Evolutionary conservation across 73 alveolate species (phyloP).

Genomic region (Paraurostyla sp.): DNA sequence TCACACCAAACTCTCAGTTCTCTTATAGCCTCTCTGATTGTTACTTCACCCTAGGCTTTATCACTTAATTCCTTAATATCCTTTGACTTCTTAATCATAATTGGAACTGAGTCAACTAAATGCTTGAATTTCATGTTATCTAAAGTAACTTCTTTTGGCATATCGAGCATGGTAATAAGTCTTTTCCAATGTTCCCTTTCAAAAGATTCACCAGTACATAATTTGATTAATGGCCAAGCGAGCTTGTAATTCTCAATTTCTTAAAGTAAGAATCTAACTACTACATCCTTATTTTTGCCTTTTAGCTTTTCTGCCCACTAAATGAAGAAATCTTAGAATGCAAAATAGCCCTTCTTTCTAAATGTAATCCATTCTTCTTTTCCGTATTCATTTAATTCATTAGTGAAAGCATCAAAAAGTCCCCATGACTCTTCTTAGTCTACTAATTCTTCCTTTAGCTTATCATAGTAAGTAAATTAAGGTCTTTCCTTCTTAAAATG

Average conservation of each 20-base stretch:
- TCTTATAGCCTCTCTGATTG: constrained; percentile 97
- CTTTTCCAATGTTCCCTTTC: constrained; percentile 99
- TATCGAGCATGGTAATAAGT: constrained; percentile 93
- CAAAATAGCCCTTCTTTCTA: constrained; percentile 94
- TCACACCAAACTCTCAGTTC: constrained; percentile 96
- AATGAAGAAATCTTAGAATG: constrained; percentile 85
- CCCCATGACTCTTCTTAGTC: constrained; percentile 94
- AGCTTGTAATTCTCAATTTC: constrained; percentile 91
- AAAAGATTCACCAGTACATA: constrained; percentile 99
- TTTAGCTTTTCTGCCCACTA: constrained; percentile 77
- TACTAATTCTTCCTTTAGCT: constrained; percentile 91
- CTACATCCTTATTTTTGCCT: constrained; percentile 78
- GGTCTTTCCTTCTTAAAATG: constrained; percentile 94
- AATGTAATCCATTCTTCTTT: constrained; percentile 99
- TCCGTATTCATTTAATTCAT: constrained; percentile 94
- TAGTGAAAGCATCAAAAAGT: constrained; percentile 95
- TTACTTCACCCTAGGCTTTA: constrained; percentile 99
- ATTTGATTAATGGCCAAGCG: constrained; percentile 95
- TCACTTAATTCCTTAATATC: constrained; percentile 98
- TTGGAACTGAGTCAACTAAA: constrained; percentile 80
- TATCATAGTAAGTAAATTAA: constrained; percentile 85
- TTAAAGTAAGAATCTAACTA: constrained; percentile 75
- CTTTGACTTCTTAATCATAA: constrained; percentile 85
- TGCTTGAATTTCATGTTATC: constrained; percentile 97
- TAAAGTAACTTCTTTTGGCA: constrained; percentile 96